Evolutionary conservation across 2,329 filamentous ascomycete genomes (phyloP).

Genomic region (Trichoderma gracile): DNA sequence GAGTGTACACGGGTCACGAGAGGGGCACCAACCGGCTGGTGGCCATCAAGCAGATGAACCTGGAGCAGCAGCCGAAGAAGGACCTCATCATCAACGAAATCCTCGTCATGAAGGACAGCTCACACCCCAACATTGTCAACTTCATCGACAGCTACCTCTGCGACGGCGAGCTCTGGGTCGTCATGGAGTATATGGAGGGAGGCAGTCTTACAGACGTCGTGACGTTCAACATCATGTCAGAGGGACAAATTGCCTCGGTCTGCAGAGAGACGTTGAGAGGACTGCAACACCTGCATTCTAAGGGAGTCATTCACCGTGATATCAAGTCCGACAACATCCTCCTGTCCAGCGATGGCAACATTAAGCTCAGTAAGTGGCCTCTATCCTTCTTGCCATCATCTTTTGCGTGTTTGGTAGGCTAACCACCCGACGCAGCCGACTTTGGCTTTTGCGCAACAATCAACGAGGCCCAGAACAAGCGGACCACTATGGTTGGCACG

Average conservation of each 20-base stretch:
- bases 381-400: neutral
- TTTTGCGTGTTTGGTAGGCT: neutral
- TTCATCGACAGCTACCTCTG: conserved; percentile 97
- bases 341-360: conserved; percentile 88
- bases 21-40: conserved; percentile 81
- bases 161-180: conserved; percentile 90
- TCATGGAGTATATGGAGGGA: conserved; percentile 99
- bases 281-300: conserved; percentile 92
- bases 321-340: conserved; percentile 99
- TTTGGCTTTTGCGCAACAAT: conserved; percentile 99
- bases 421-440: conserved; percentile 65
- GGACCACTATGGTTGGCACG: conserved; percentile 98
- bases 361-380: conserved; percentile 81
- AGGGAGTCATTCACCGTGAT: conserved; percentile 96
- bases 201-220: conserved; percentile 97
- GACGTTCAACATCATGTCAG: conserved; percentile 98
- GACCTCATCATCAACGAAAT: conserved; percentile 99
- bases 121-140: conserved; percentile 97
- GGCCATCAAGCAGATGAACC: conserved; percentile 99
- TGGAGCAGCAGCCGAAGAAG: conserved; percentile 98
- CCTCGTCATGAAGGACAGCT: conserved; percentile 98
- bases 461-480: conserved; percentile 94
- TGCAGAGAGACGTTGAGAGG: conserved; percentile 91
- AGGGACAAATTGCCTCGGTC: conserved; percentile 94
- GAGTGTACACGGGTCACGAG: conserved; percentile 91